Base-by-base conservation (phyloP, 352 stramenopile species). In the Halophytophthora batemanensis region DNA sequence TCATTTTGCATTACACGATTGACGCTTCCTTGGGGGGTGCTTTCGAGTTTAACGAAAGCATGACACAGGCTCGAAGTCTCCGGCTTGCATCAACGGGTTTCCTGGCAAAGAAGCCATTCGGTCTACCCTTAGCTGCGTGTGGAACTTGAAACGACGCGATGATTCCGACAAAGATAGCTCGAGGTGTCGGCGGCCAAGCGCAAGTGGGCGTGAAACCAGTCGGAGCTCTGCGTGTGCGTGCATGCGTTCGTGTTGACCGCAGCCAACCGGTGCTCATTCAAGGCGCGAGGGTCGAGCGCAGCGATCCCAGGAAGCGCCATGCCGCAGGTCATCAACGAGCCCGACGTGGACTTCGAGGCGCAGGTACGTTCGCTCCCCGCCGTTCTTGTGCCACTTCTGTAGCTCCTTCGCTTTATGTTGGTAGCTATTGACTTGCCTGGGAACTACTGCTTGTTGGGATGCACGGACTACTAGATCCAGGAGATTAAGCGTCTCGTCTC, bases 401-500 rank as follows among this genome's bases (percentile, higher is more conserved):
- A 13, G 13, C 14, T 43, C 35, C 23, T 18, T 52, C 34, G 18
- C 49, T 12, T 50, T 33, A 40, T 53, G 37, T 33, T 40, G n/a
- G n/a, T n/a, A 2, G 41, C 19, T 22, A 19, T 43, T 37, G 1
- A 5, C 40, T 25, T 39, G 12, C 14, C 29, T 48, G 21, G 45
- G 6, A 12, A 35, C 29, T 6, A 35, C 12, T 46, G 22, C 21
- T 11, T 46, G 12, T 28, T 46, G 40, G 12, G n/a, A 10, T n/a
- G 17, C n/a, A 3, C 22, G 11, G 2, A 21, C 28, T 19, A 35
- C 13, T 28, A 89, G 82, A 87, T 89, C 50, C 66, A 86, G 43
- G 79, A 93, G 74, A 87, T 90, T 43, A 79, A 72, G 45, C 77
- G 79, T 12, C 58, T 93, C 18, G 81, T 93, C 56, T 87, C 79